These are phyloP conservation scores for Colletotrichum chrysophilum DNA, from an alignment of 2,329 filamentous ascomycete species.

Conservation along the genomic window DNA sequence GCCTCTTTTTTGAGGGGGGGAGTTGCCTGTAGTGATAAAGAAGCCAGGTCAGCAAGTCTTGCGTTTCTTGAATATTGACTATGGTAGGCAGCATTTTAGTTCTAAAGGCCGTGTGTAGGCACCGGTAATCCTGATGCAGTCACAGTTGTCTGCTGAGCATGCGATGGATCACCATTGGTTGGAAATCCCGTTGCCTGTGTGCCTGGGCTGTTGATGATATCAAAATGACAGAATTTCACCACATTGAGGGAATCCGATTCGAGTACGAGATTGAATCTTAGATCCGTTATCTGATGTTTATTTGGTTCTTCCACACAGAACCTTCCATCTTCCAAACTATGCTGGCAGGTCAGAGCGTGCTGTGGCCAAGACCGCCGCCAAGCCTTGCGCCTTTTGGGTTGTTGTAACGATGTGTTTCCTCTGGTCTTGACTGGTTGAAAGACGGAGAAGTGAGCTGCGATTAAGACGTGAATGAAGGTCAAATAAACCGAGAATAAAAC, in stretches of 20 bases:
- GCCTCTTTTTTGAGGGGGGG: not conserved
- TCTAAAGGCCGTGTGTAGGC: not conserved
- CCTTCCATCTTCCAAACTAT: not conserved
- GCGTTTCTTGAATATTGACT: not conserved
- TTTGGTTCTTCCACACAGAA: constrained; percentile 1
- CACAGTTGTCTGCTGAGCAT: not conserved
- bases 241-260: not conserved
- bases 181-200: not conserved
- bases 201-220: not conserved
- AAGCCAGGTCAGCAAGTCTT: not conserved
- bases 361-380: not conserved
- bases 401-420: not conserved
- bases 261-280: not conserved
- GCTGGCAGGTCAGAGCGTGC: not conserved
- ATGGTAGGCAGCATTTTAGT: not conserved
- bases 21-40: not conserved
- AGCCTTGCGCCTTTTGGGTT: not conserved
- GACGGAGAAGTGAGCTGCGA: not conserved
- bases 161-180: not conserved
- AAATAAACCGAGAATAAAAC: not conserved
- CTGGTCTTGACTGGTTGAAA: not conserved
- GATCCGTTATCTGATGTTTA: not conserved
- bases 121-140: not conserved
- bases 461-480: not conserved
- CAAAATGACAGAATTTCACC: not conserved